phyloP scores from a whole-genome alignment of 129 eudicot species.

The Erigeron canadensis region DNA sequence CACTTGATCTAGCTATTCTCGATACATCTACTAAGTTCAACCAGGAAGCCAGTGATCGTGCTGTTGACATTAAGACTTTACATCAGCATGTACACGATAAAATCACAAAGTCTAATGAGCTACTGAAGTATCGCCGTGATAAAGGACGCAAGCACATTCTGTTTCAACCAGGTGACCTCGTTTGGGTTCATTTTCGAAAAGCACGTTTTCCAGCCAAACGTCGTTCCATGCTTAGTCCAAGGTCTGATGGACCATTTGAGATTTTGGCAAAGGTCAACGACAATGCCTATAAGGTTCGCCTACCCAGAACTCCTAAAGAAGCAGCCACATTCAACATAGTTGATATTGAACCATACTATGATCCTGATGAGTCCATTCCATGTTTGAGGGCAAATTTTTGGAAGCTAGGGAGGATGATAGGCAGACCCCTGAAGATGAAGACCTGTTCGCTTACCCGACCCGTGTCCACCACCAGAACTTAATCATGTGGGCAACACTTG shows the following conservation, averaged over 20 bases:
- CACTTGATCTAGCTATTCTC: background rate
- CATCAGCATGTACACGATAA: slow-evolving; percentile 8
- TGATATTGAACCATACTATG: slow-evolving; percentile 4
- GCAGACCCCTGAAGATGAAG: background rate
- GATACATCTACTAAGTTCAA: background rate
- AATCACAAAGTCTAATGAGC: slow-evolving; percentile 5
- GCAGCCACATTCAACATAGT: background rate
- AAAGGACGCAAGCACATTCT: background rate
- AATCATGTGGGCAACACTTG: background rate
- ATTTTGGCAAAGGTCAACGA: background rate
- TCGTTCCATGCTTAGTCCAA: background rate
- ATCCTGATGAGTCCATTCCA: background rate
- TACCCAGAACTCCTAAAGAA: background rate
- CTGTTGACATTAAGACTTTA: slow-evolving; percentile 2
- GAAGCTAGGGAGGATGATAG: slow-evolving; percentile 1
- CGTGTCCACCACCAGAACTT: background rate
- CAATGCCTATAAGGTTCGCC: background rate
- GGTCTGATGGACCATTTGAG: background rate
- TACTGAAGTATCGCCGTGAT: background rate
- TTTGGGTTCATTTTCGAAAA: background rate
- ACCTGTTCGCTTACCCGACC: background rate
- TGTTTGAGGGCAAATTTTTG: slow-evolving; percentile 4
- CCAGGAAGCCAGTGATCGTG: slow-evolving; percentile 8
- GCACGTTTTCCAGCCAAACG: background rate
- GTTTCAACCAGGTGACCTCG: slow-evolving; percentile 1